These are phyloP conservation scores for Colletotrichum coccodes DNA, from an alignment of 2,329 filamentous ascomycete genomes.

Conservation along the genomic window DNA sequence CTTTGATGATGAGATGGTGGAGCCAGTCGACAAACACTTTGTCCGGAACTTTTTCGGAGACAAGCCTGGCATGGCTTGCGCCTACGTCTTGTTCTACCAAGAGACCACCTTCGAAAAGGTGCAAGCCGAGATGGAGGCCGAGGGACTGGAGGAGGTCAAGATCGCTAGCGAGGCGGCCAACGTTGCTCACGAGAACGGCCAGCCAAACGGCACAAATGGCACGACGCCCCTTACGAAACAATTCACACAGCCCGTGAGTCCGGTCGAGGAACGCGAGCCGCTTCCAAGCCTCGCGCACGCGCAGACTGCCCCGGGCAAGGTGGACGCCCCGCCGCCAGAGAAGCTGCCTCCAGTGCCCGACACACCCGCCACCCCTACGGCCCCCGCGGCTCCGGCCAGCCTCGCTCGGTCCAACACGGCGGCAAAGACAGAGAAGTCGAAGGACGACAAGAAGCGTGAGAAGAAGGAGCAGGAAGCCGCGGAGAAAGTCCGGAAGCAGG, in stretches of 20 bases:
- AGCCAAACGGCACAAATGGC: slow-evolving; percentile 59
- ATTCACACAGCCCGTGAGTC: slow-evolving; percentile 58
- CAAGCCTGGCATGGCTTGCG: slow-evolving; percentile 88
- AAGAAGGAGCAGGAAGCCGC: slow-evolving; percentile 74
- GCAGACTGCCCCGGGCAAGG: slow-evolving; percentile 66
- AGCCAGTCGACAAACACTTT: slow-evolving; percentile 96
- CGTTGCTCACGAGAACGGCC: slow-evolving; percentile 59
- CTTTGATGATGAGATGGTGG: slow-evolving; percentile 98
- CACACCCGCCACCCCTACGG: slow-evolving; percentile 42
- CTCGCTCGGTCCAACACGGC: slow-evolving; percentile 35
- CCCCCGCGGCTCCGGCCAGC: slow-evolving; percentile 39
- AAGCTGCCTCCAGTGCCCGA: slow-evolving; percentile 43
- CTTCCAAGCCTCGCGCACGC: slow-evolving; percentile 73
- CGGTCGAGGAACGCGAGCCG: slow-evolving; percentile 58
- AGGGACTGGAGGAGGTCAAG: slow-evolving; percentile 73
- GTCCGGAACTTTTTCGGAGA: slow-evolving; percentile 98
- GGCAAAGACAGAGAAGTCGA: slow-evolving; percentile 50
- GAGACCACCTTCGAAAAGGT: slow-evolving; percentile 80
- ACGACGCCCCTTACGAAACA: slow-evolving; percentile 59
- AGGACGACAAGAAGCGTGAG: slow-evolving; percentile 71
- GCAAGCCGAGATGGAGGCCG: slow-evolving; percentile 83
- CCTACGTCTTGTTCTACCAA: slow-evolving; percentile 98
- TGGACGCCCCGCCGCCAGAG: slow-evolving; percentile 36
- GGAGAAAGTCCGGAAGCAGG: slow-evolving; percentile 58
- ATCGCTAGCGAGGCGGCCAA: slow-evolving; percentile 67